Conservation (phyloP, 2,329 filamentous ascomycete genomes). For the Dactylellina parvicollis region DNA sequence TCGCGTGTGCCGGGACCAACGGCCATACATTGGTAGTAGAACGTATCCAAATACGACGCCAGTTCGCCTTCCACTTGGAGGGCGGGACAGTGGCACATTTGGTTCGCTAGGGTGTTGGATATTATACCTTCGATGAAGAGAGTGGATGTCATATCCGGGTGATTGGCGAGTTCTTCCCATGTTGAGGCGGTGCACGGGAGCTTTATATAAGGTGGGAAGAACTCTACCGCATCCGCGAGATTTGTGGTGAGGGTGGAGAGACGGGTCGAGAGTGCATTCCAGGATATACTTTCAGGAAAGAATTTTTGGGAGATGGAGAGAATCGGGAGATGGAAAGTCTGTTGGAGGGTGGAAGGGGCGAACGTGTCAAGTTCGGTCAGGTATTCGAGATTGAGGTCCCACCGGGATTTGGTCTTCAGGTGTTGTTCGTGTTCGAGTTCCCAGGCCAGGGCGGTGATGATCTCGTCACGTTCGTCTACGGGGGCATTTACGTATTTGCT, state of each 20-base stretch:
- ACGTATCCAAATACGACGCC: neutral
- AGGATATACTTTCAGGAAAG: slow-evolving; percentile 16
- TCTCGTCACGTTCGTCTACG: slow-evolving; percentile 30
- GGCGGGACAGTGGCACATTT: slow-evolving; percentile 20
- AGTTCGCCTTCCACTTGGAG: slow-evolving; percentile 23
- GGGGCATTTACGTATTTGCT: slow-evolving; percentile 30
- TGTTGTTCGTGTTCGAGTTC: slow-evolving; percentile 28
- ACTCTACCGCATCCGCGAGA: neutral
- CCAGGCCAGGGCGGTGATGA: slow-evolving; percentile 24
- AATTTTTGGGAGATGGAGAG: slow-evolving; percentile 12
- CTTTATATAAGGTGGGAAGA: slow-evolving; percentile 12
- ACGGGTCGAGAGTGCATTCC: slow-evolving; percentile 1
- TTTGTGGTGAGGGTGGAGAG: slow-evolving; percentile 2
- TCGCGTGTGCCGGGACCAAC: slow-evolving; percentile 1
- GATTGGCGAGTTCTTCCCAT: slow-evolving; percentile 9
- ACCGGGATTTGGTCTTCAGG: slow-evolving; percentile 21
- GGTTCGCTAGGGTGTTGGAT: slow-evolving; percentile 10
- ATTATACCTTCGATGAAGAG: slow-evolving; percentile 26
- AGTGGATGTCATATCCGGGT: slow-evolving; percentile 22
- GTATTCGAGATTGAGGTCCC: slow-evolving; percentile 36
- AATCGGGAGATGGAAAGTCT: slow-evolving; percentile 16
- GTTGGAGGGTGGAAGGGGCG: slow-evolving; percentile 11
- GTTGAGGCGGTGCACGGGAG: slow-evolving; percentile 9
- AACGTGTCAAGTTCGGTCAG: slow-evolving; percentile 29
- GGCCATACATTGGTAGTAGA: slow-evolving; percentile 9